Percentiles rank a stretch among this genome's conserved stretches.
Conservation (phyloP, 2,329 filamentous ascomycete species). For the Nemania diffusa region DNA sequence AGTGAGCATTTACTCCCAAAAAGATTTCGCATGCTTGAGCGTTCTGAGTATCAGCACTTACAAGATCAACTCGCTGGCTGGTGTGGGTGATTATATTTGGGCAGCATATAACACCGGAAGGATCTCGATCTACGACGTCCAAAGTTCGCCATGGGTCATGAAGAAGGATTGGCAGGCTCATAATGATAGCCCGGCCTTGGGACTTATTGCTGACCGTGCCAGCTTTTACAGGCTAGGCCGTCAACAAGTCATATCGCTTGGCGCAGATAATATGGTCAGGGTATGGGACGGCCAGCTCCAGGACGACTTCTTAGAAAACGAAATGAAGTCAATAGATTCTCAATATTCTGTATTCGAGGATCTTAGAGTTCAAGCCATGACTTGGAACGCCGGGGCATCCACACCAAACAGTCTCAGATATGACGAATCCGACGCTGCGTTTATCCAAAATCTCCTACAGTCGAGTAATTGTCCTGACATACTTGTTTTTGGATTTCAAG, state of each 20-base stretch:
- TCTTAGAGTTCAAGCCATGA: conserved; percentile 82
- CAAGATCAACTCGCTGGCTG: conserved; percentile 89
- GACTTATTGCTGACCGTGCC: conserved; percentile 80
- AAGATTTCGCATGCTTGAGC: conserved; percentile 79
- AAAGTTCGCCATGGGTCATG: conserved; percentile 83
- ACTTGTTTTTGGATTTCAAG: conserved; percentile 95
- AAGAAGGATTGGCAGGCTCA: conserved; percentile 97
- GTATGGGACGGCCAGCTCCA: conserved; percentile 93
- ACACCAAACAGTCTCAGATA: conserved; percentile 86
- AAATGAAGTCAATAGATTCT: conserved; percentile 85
- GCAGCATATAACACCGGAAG: conserved; percentile 94
- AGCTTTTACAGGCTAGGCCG: conserved; percentile 87
- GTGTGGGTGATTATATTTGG: conserved; percentile 87
- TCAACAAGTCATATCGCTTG: conserved; percentile 85
- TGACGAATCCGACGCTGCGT: conserved; percentile 74
- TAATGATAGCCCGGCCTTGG: conserved; percentile 77
- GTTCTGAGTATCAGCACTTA: conserved; percentile 89
- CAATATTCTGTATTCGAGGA: conserved; percentile 89
- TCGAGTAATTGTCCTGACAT: conserved; percentile 86
- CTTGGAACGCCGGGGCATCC: conserved; percentile 97
- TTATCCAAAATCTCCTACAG: conserved; percentile 83
- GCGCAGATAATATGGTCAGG: conserved; percentile 84
- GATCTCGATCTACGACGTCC: conserved; percentile 91
- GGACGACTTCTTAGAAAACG: conserved; percentile 91
- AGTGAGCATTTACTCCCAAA: conserved; percentile 88